phyloP scores from a whole-genome alignment of 257 asterid genomes.

The Przewalskia tangutica region DNA sequence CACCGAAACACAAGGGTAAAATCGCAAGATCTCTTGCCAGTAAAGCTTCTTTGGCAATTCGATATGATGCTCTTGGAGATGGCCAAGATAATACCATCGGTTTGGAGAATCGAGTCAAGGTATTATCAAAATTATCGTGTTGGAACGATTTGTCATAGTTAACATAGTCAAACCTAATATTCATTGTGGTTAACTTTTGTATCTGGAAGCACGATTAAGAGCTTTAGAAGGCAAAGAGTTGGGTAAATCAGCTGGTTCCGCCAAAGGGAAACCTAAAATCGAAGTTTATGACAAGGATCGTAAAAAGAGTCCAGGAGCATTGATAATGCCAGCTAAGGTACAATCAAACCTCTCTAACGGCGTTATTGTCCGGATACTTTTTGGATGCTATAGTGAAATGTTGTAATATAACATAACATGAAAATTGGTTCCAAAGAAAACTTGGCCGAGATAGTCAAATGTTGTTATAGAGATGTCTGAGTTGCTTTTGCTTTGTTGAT shows the following conservation, averaged over 20 bases:
- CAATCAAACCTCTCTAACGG: not conserved
- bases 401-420: not conserved
- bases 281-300: constrained; percentile 72
- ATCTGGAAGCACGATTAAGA: constrained; percentile 76
- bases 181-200: not conserved
- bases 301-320: constrained; percentile 46
- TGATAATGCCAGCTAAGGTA: constrained; percentile 65
- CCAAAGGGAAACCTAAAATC: constrained; percentile 73
- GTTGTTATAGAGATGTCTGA: not conserved
- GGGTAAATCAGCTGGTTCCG: constrained; percentile 64
- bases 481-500: not conserved
- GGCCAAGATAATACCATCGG: constrained; percentile 67
- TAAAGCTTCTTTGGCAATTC: constrained; percentile 68
- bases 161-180: not conserved
- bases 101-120: constrained; percentile 66
- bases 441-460: not conserved
- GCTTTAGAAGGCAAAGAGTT: constrained; percentile 65
- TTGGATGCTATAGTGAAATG: not conserved
- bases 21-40: constrained; percentile 78
- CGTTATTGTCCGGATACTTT: not conserved
- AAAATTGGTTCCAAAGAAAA: not conserved
- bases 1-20: constrained; percentile 87
- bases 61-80: constrained; percentile 80
- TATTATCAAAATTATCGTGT: not conserved
- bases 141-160: too few relatives aligned